phyloP scores from a whole-genome alignment of 345 rosid species.

The Euphorbia lathyris region DNA sequence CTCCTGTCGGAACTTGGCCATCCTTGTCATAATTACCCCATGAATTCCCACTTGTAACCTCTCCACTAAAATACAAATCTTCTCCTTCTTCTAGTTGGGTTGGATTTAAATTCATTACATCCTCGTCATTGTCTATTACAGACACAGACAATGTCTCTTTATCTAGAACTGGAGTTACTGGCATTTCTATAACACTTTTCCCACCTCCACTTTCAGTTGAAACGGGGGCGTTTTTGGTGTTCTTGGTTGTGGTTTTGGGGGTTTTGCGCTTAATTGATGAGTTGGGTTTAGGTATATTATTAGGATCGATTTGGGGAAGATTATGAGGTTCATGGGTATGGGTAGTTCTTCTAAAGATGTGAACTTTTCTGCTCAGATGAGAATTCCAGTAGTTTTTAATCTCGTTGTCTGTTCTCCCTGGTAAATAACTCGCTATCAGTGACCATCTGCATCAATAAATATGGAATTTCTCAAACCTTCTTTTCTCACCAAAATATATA shows the following conservation, averaged over 20 bases:
- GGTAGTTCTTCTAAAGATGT: slow-evolving; percentile 29
- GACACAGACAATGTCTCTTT: slow-evolving; percentile 25
- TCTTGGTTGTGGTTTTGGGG: slow-evolving; percentile 17
- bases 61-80: neutral
- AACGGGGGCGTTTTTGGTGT: slow-evolving; percentile 12
- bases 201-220: neutral
- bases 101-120: neutral
- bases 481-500: too few relatives aligned
- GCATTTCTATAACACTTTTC: neutral
- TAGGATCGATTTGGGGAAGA: neutral
- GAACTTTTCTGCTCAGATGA: slow-evolving; percentile 47
- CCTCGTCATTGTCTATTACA: neutral
- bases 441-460: slow-evolving; percentile 48
- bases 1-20: slow-evolving; percentile 18
- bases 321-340: neutral
- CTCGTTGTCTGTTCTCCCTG: slow-evolving; percentile 74
- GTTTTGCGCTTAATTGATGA: neutral
- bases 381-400: slow-evolving; percentile 73
- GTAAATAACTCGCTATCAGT: slow-evolving; percentile 50
- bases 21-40: slow-evolving; percentile 7
- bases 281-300: slow-evolving; percentile 12
- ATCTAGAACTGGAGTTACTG: slow-evolving; percentile 12
- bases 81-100: slow-evolving; percentile 13
- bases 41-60: slow-evolving; percentile 2
- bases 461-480: too few relatives aligned